Evolutionary conservation across 257 asterid species (phyloP), one percentile per base, ranked within the genome.

Genomic region (Knoxia roxburghii): DNA sequence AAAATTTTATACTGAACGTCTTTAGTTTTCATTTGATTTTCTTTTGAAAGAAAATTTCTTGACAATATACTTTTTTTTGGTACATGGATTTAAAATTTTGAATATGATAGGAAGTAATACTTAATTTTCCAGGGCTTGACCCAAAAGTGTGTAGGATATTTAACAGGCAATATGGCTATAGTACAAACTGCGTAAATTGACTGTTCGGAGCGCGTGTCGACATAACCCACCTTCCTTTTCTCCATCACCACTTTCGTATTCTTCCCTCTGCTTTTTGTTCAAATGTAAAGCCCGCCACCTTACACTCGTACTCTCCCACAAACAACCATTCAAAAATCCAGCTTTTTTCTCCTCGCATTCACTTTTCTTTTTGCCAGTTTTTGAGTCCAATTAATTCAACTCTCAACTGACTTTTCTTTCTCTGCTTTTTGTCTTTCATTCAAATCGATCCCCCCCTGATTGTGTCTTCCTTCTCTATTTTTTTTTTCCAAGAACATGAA

Each of bases 271-370:
- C 32, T 39, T 54, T 41, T 30, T 49, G 67, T 79, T 79, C 83
- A 79, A 79, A 76, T 61, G 18, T 20, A 40, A 76, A 73, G 57
- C 80, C 82, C 80, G 79, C 82, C 75, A 62, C 11, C 46, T 49
- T 49, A 56, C 17, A 9, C 11, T 35, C 3, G 55, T 17, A 63
- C 53, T 33, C 21, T 39, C 14, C 24, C 64, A 35, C n/a, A n/a
- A n/a, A n/a, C n/a, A n/a, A 63, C 30, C 37, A 79, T 84, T 84
- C 86, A 81, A 83, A 76, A n/a, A n/a, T 68, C 71, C 54, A 72
- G 8, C 71, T 71, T 62, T 58, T 57, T 63, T 68, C 68, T 54
- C 55, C 62, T 27, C 45, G 8, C 39, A 70, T 68, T 39, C 68
- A 59, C 65, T 65, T 6, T 70, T 73, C 67, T 35, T 72, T 80